Evolutionary conservation across 768 basidiomycete species (phyloP), one percentile per base, ranked within the genome.

Genomic region (Daedaleopsis nitida): DNA sequence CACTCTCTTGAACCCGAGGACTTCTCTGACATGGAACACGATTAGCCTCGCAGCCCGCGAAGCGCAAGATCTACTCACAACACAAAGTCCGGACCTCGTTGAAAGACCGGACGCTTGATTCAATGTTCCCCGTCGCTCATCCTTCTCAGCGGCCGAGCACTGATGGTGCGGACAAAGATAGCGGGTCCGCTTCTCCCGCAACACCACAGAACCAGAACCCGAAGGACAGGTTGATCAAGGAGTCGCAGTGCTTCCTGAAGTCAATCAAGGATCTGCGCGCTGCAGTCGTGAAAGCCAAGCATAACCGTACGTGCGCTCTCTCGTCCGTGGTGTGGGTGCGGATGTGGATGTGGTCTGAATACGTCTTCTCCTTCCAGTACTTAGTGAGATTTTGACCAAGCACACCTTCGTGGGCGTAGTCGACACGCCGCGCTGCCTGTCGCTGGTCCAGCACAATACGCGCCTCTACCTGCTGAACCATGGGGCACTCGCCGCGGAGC

Each of bases 401-500:
- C 94, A 97, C 68, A 90, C 86, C 0, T 97, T 97, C 68, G 94
- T 98, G 35, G 96, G 96, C 2, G 86, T 98, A 39, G 92, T 94
- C 9, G 94, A 96, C 69, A 74, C 86, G 10, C 70, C 82, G 23
- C 82, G 85, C 32, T 89, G 86, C 66, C 77, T 94, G 2, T 91
- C 94, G 3, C 75, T 98, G 35, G 78, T 99, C 2, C 97, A 98
- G 72, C 84, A 92, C 70, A 83, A 86, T 27, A 97, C 92, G 0
- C 91, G 94, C 63, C 77, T 99, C 1, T 99, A 94, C 72, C 81
- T 98, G 13, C 81, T 97, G 59, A 93, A 97, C 64, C 91, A 98
- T 68, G 87, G 85, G 27, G 78, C 87, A 4, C 76, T 98, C 39
- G 88, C 89, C 0, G 94, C 97, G 69, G 94, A 97, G 66, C 80